phyloP scores from a whole-genome alignment of 805 yeast species.

The Ogataea glucozyma region DNA sequence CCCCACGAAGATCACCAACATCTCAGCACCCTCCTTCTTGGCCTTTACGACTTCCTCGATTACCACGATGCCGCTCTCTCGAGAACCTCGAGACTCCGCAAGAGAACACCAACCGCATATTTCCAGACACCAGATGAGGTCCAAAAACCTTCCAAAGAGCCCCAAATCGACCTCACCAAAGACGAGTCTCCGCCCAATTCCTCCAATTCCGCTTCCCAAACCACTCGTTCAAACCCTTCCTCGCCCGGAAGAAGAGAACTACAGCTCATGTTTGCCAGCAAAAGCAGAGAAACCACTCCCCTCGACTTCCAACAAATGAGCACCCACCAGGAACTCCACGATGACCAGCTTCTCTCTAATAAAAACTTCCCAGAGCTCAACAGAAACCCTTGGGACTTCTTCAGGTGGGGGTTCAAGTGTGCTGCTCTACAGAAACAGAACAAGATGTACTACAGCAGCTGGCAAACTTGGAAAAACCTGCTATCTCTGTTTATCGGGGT shows the following conservation, averaged over 20 bases:
- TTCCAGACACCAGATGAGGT: not conserved
- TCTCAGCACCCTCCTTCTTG: slow-evolving; percentile 23
- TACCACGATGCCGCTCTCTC: not conserved
- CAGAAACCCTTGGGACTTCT: slow-evolving; percentile 29
- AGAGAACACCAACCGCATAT: slow-evolving; percentile 2
- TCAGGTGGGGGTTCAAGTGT: slow-evolving; percentile 34
- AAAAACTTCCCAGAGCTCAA: slow-evolving; percentile 28
- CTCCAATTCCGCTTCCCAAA: no score
- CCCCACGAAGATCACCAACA: not conserved
- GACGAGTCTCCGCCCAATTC: no score
- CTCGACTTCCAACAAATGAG: slow-evolving; percentile 9
- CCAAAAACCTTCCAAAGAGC: no score
- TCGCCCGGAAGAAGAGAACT: slow-evolving; percentile 10
- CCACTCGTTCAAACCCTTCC: no score
- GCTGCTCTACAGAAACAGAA: slow-evolving; percentile 18
- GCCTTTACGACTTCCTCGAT: slow-evolving; percentile 11
- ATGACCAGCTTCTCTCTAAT: slow-evolving; percentile 24
- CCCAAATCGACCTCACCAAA: no score
- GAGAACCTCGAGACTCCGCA: slow-evolving; percentile 15
- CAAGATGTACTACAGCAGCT: slow-evolving; percentile 14
- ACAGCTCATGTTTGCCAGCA: slow-evolving; percentile 5
- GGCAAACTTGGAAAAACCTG: slow-evolving; percentile 23
- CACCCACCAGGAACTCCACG: slow-evolving; percentile 18
- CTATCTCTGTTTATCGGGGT: slow-evolving; percentile 13
- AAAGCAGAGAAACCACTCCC: slow-evolving; percentile 6